Base-by-base conservation (phyloP, 83 land plant species). In the Diphasiastrum complanatum region DNA sequence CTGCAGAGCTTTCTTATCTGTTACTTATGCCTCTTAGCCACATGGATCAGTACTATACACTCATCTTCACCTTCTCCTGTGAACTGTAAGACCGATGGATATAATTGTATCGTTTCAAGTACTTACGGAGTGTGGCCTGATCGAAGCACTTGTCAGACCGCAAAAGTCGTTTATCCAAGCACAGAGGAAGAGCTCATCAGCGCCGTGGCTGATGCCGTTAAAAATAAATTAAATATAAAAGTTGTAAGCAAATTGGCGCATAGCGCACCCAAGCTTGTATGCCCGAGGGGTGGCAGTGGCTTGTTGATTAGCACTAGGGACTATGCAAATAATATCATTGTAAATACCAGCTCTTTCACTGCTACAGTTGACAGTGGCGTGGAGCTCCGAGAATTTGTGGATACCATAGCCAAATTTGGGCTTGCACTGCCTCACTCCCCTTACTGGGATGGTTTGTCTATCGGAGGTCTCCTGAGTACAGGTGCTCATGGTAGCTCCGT, bases 401-500 rank as follows among this genome's bases (percentile, higher is more conserved):
- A 72, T 0, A 73, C 57, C 6, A 71, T 82, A 1, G 86, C 89
- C 1, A 30, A 47, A 30, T 65, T 67, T 2, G 67, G 72, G 19
- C 65, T 87, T 43, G 86, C 89, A 16, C 31, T 82, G 69, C 78
- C 86, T 0, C 61, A 79, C 33, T 5, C 90, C 19, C 86, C 90
- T 0, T 85, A 79, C 51, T 85, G 85, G 85, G 64, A 75, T 69
- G 89, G 85, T 1, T 5, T 85, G 45, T 74, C 86, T 16, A 54
- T 87, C 29, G 89, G 83, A 2, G 89, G 93, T 5, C 6, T 81
- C 18, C 37, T 87, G 22, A 51, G 74, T 19, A 87, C 83, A 14
- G 81, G 93, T 2, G 83, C 85, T 0, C 93, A 87, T 46, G 92
- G 92, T 3, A 84, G 89, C 73, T 61, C 83, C 1, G 19, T 81